Conservation (phyloP, 106 monocot genomes). For the Cymbidium sinense region DNA sequence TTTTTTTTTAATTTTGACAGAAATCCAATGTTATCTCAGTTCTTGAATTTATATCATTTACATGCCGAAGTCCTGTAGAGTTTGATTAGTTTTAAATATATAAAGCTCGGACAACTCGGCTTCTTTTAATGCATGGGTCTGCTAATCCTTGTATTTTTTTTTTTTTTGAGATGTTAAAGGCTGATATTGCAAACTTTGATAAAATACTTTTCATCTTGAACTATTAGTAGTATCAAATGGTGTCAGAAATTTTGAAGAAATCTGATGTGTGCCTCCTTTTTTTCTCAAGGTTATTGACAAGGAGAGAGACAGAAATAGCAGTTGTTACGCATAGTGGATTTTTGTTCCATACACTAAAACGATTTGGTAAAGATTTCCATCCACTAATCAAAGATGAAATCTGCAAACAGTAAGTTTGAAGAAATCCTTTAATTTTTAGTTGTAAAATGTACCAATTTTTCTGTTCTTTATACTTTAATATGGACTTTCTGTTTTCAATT, state of each 20-base stretch:
- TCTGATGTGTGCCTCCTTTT: neutral
- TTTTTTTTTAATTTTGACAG: neutral
- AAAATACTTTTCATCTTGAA: neutral
- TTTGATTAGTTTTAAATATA: neutral
- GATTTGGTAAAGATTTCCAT: conserved; percentile 48
- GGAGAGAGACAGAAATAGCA: conserved; percentile 90
- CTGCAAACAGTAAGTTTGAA: conserved; percentile 61
- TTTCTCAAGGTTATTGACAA: conserved; percentile 76
- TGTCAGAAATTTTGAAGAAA: neutral
- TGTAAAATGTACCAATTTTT: neutral
- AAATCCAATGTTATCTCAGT: neutral
- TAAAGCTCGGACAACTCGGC: neutral
- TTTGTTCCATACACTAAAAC: conserved; percentile 53
- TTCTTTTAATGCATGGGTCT: neutral
- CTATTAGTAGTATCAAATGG: neutral
- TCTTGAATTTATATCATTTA: conserved; percentile 1
- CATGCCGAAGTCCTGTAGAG: neutral
- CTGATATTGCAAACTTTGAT: neutral
- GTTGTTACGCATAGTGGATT: conserved; percentile 87
- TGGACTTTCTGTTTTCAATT: neutral
- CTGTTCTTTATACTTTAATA: neutral
- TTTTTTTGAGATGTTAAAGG: neutral
- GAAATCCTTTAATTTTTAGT: neutral
- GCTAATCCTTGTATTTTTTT: neutral
- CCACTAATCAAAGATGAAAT: conserved; percentile 69